Percentiles rank a stretch among this genome's conserved stretches.
These are phyloP conservation scores for Lentinula aciculospora DNA, from an alignment of 768 basidiomycete genomes.

Conservation along the genomic window DNA sequence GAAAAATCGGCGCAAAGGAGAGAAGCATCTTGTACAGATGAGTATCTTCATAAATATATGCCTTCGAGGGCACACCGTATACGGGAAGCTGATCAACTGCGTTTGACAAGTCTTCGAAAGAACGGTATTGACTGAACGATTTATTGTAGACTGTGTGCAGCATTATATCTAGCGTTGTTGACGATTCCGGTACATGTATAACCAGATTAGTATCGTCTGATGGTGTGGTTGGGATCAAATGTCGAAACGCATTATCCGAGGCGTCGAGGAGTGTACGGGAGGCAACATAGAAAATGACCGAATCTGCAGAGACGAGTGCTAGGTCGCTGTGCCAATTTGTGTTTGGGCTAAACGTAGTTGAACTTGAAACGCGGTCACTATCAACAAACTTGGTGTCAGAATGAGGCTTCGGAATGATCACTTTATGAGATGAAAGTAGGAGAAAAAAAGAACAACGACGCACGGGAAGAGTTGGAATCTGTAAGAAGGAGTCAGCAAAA, in stretches of 20 bases:
- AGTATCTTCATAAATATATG: constrained; percentile 39
- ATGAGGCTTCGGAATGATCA: neutral
- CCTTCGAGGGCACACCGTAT: constrained; percentile 58
- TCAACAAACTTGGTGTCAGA: neutral
- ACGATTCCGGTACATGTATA: constrained; percentile 54
- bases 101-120: constrained; percentile 49
- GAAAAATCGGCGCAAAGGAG: constrained; percentile 59
- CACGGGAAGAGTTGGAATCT: neutral
- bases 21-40: constrained; percentile 58
- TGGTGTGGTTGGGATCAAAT: constrained; percentile 42
- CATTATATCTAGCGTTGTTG: constrained; percentile 62
- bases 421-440: neutral
- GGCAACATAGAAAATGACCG: constrained; percentile 84
- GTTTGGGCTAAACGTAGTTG: constrained; percentile 75
- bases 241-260: constrained; percentile 62
- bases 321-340: constrained; percentile 47
- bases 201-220: constrained; percentile 42
- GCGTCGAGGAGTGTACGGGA: constrained; percentile 46
- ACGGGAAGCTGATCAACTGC: constrained; percentile 50
- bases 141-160: constrained; percentile 69
- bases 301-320: constrained; percentile 64
- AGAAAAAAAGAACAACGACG: neutral
- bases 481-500: neutral
- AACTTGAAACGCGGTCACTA: constrained; percentile 53
- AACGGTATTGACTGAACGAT: constrained; percentile 69